phyloP scores from a whole-genome alignment of 805 yeast genomes.

The Lipomyces orientalis region DNA sequence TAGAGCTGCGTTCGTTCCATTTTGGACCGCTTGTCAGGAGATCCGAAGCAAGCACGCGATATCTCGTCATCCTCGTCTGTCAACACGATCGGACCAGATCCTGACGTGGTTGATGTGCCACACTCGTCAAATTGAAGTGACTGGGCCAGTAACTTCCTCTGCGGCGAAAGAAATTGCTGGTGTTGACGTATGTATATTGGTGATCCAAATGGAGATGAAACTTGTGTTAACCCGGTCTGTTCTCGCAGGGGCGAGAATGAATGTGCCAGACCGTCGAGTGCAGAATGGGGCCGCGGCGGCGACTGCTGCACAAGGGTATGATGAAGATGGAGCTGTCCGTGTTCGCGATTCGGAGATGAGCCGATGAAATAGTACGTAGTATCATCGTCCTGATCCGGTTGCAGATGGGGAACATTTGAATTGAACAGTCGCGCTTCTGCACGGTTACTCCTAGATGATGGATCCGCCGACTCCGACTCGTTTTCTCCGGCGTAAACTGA shows the following conservation, averaged over 20 bases:
- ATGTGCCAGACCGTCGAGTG: conserved; percentile 1
- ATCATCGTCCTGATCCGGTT: not conserved
- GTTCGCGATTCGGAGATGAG: conserved; percentile 3
- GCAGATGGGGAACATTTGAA: conserved; percentile 19
- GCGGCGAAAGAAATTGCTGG: conserved; percentile 32
- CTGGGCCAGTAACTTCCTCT: conserved; percentile 31
- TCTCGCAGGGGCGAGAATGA: conserved; percentile 29
- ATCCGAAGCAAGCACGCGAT: conserved; percentile 47
- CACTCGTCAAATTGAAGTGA: conserved; percentile 28
- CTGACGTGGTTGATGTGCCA: conserved; percentile 20
- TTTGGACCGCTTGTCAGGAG: conserved; percentile 45
- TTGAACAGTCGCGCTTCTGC: conserved; percentile 39
- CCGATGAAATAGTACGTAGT: not conserved
- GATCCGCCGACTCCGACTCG: conserved; percentile 35
- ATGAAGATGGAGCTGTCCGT: not conserved
- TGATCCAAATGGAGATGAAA: conserved; percentile 30
- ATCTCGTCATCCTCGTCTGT: conserved; percentile 44
- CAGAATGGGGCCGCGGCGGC: conserved; percentile 1
- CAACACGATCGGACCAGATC: conserved; percentile 25
- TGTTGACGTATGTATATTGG: conserved; percentile 25
- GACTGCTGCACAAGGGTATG: conserved; percentile 7
- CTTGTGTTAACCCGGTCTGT: conserved; percentile 1
- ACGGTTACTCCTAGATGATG: conserved; percentile 42
- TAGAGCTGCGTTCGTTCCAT: conserved; percentile 28
- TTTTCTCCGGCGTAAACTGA: not conserved